These are phyloP conservation scores for Hemileccinum impolitum DNA, from an alignment of 768 basidiomycete species.

Conservation along the genomic window DNA sequence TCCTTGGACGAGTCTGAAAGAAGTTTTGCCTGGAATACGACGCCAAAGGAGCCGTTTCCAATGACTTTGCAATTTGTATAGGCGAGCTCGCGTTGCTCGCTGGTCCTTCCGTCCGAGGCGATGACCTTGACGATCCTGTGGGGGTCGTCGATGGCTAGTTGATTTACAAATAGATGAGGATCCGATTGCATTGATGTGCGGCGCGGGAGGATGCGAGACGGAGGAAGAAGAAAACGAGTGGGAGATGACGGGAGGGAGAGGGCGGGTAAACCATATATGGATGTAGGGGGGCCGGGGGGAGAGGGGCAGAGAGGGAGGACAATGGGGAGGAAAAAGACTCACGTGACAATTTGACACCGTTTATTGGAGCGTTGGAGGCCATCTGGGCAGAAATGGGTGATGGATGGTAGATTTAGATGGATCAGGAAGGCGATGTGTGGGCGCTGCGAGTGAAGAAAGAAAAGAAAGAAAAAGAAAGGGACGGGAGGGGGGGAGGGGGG, in stretches of 20 bases:
- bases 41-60: constrained; percentile 98
- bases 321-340: constrained; percentile 36
- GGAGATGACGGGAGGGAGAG: constrained; percentile 22
- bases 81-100: constrained; percentile 80
- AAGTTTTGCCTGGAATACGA: constrained; percentile 95
- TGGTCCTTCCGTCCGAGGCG: constrained; percentile 92
- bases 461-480: not conserved
- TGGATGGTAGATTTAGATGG: constrained; percentile 10
- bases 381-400: constrained; percentile 37
- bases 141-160: constrained; percentile 88
- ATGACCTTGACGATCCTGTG: constrained; percentile 92
- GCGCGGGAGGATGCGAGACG: constrained; percentile 19
- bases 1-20: constrained; percentile 58
- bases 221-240: constrained; percentile 38
- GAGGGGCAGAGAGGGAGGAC: constrained; percentile 13
- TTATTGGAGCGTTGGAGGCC: constrained; percentile 78
- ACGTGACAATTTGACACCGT: constrained; percentile 86
- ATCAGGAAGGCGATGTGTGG: constrained; percentile 14
- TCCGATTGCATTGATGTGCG: constrained; percentile 26
- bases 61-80: constrained; percentile 99
- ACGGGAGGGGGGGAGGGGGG: constrained; percentile 6
- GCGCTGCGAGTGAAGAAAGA: constrained; percentile 1
- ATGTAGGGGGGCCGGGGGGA: constrained; percentile 15
- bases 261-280: constrained; percentile 30
- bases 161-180: constrained; percentile 23